Evolutionary conservation across 1,284 basidiomycete genomes (phyloP), one percentile per base, ranked within the genome.

Genomic region (Ustanciosporium gigantosporum): DNA sequence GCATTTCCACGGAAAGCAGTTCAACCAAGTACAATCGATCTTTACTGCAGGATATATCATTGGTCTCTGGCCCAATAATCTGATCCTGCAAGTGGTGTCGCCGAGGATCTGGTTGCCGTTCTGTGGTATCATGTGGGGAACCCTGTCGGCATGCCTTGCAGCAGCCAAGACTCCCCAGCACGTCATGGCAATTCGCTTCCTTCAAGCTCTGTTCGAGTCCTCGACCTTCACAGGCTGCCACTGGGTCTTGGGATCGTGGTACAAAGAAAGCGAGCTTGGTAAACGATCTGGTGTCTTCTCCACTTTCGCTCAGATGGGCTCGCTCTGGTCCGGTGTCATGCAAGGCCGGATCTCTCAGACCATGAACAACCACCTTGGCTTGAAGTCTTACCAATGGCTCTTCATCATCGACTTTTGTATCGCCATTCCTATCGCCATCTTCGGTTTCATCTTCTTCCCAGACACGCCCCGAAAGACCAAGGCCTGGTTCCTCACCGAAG

Each of bases 211-310:
- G 48, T 83, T 84, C 4, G 87, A 89, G 74, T 83, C 85, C 0
- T 87, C 86, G 5, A 70, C 68, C 9, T 70, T 70, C 21, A 50
- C 62, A 1, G 65, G 66, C 4, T 52, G 53, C 15, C 87, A 86
- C 61, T 87, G 87, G 72, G 81, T 88, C 41, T 82, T 88, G 23
- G 86, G 87, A 44, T 85, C 85, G 82, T 87, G 87, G 87, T 88
- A 88, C 70, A 87, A 83, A 68, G 81, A 83, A 4, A 79, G 79
- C 20, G 87, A 88, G 76, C 80, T 88, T 2, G 86, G 87, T 4
- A 87, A 87, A 66, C 82, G 86, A 9, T 85, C 85, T 2, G 87
- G 85, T 3, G 84, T 88, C 62, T 88, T 88, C 73, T 86, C 86
- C 13, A 83, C 83, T 41, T 85, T 86, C 13, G 86, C 86, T 0